Percentiles rank a stretch among this genome's conserved stretches.
phyloP scores from a whole-genome alignment of 2,329 filamentous ascomycete genomes.

The Knoxdaviesia capensis region DNA sequence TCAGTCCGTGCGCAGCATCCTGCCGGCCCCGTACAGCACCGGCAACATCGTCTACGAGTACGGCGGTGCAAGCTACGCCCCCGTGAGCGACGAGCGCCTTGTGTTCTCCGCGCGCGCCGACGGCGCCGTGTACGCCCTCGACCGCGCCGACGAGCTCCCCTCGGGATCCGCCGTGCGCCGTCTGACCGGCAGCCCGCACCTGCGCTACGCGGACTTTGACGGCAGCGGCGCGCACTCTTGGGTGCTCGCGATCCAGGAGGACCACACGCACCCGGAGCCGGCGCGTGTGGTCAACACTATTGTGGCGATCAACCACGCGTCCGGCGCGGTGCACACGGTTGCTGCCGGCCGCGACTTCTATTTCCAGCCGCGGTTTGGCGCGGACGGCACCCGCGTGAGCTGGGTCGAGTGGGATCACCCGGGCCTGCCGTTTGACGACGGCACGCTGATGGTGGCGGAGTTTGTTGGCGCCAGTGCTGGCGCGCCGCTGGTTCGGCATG shows the following conservation, averaged over 20 bases:
- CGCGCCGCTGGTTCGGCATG: too few species aligned
- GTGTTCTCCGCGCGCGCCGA: constrained; percentile 23
- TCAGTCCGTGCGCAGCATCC: constrained; percentile 14
- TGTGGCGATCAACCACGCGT: constrained; percentile 17
- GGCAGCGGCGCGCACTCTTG: constrained; percentile 16
- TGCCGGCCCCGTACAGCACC: constrained; percentile 22
- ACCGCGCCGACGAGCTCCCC: constrained; percentile 8
- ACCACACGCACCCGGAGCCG: constrained; percentile 18
- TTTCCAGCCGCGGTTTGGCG: constrained; percentile 25
- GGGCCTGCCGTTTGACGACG: constrained; percentile 26
- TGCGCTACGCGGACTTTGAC: constrained; percentile 26
- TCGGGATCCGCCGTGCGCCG: constrained; percentile 13
- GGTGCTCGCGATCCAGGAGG: constrained; percentile 31
- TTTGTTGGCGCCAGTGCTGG: too few species aligned
- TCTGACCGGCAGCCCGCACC: constrained; percentile 12
- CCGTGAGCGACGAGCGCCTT: constrained; percentile 18
- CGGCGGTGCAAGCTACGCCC: constrained; percentile 23
- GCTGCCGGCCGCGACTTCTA: constrained; percentile 30
- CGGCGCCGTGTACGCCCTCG: constrained; percentile 20
- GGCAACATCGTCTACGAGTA: constrained; percentile 30
- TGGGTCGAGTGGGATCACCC: constrained; percentile 37
- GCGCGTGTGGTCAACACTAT: constrained; percentile 16
- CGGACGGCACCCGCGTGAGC: constrained; percentile 21
- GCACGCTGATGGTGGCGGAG: too few species aligned
- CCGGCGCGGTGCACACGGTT: constrained; percentile 19